These are phyloP conservation scores for Xylona heveae DNA, from an alignment of 495 filamentous ascomycete genomes.

Conservation along the genomic window DNA sequence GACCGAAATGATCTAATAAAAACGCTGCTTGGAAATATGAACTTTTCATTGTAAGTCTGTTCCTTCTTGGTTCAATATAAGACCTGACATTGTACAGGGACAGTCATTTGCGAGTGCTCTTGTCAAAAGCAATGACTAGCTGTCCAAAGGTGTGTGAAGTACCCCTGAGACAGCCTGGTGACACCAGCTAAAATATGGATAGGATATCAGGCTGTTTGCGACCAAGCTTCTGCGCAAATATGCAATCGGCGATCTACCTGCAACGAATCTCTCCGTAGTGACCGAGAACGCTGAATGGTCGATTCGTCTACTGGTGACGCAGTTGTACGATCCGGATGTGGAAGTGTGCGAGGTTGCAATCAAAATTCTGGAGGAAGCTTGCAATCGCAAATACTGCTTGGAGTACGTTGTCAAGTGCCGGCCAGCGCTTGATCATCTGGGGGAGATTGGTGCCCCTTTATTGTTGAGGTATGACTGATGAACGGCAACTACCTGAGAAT, in stretches of 20 bases:
- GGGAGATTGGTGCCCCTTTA: slow-evolving; percentile 88
- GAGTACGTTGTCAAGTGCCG: slow-evolving; percentile 94
- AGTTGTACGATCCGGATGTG: slow-evolving; percentile 91
- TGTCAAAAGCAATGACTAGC: slow-evolving; percentile 81
- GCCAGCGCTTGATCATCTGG: slow-evolving; percentile 86
- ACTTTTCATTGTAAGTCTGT: slow-evolving; percentile 43
- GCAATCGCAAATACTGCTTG: slow-evolving; percentile 69
- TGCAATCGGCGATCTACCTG: slow-evolving; percentile 24
- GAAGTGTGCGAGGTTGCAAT: slow-evolving; percentile 90
- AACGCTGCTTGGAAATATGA: slow-evolving; percentile 69
- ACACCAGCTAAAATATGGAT: background rate
- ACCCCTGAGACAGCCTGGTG: background rate
- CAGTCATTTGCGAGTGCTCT: slow-evolving; percentile 74
- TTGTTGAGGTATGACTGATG: slow-evolving; percentile 37
- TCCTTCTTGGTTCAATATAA: background rate
- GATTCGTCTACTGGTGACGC: slow-evolving; percentile 84
- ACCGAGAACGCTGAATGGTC: slow-evolving; percentile 55
- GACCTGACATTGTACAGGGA: slow-evolving; percentile 19
- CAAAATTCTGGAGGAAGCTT: slow-evolving; percentile 92
- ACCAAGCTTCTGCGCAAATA: slow-evolving; percentile 73
- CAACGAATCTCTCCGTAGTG: slow-evolving; percentile 7
- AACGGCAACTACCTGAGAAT: background rate
- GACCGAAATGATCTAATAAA: slow-evolving; percentile 81
- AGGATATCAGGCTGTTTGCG: slow-evolving; percentile 64
- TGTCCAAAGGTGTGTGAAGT: slow-evolving; percentile 43